Base-by-base conservation (phyloP, 75 land plant genomes). In the Sequoia sempervirens region DNA sequence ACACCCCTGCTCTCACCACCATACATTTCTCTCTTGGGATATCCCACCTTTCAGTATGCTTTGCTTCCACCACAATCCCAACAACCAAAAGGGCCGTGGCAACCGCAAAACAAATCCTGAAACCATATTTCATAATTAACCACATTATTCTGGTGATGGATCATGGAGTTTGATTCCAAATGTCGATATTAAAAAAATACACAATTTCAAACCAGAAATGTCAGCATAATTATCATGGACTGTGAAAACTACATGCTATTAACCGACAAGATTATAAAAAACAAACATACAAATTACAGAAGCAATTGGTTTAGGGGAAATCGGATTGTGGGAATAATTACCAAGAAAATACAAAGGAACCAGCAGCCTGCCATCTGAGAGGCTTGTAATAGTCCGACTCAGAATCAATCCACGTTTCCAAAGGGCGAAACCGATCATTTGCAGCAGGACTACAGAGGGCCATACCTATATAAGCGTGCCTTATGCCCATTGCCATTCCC, bases 81-180 rank as follows among this genome's bases (percentile, higher is more conserved):
- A 93, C 86, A 58, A 91, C 40, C 46, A 93, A 81, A 69, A 93
- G 81, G 34, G 91, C 87, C 66, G 88, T 91, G 13, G 84, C 92
- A 32, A 89, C 85, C 0, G 91, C 88, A 86, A 93, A 93, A 43
- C 87, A 85, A n/a, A 91, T 58, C 94, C 92, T 92, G 84, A 58
- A 58, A 58, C 4, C 64, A 20, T 3, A 58, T 56, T 56, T 23
- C 61, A 18, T 23, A 23, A 47, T 7, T 47, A 47, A 47, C 13
- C 13, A 34, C 36, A 34, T 34, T 34, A 34, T 34, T 34, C 0
- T 34, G 36, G 0, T 34, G 36, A 34, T 34, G 0, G 36, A 34
- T 34, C 36, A 34, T 34, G 36, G 36, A 34, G n/a, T n/a, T n/a
- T n/a, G n/a, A n/a, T n/a, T n/a, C n/a, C n/a, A n/a, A n/a, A n/a